These are phyloP conservation scores for Polychytrium aggregatum DNA, from an alignment of 192 early-diverging fungal genomes.

Conservation along the genomic window DNA sequence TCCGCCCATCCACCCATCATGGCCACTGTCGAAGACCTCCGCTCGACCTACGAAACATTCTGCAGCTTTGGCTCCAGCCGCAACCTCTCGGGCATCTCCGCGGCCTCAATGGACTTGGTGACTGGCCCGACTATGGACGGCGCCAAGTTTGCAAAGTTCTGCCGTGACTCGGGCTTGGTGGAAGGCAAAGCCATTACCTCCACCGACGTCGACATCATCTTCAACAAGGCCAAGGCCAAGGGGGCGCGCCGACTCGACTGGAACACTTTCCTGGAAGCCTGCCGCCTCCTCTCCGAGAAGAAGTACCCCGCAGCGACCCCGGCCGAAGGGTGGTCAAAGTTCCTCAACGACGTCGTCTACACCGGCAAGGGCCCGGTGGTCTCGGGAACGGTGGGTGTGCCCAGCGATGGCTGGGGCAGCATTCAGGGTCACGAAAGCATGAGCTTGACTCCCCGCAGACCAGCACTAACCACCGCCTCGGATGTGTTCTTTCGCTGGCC, in stretches of 20 bases:
- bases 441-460: not conserved
- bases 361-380: slow-evolving; percentile 9
- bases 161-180: slow-evolving; percentile 30
- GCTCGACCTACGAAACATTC: slow-evolving; percentile 20
- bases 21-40: slow-evolving; percentile 16
- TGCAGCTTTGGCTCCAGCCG: slow-evolving; percentile 27
- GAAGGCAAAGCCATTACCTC: slow-evolving; percentile 26
- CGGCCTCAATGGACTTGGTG: slow-evolving; percentile 7
- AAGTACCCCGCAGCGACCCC: slow-evolving; percentile 24
- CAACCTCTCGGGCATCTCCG: slow-evolving; percentile 10
- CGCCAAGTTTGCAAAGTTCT: slow-evolving; percentile 38
- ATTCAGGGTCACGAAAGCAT: not conserved
- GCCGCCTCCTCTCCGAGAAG: slow-evolving; percentile 25
- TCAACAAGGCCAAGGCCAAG: slow-evolving; percentile 42
- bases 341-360: slow-evolving; percentile 10
- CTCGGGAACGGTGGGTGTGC: slow-evolving; percentile 18
- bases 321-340: slow-evolving; percentile 17
- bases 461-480: not conserved
- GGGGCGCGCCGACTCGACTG: slow-evolving; percentile 29
- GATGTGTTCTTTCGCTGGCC: no score
- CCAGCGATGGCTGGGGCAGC: not conserved
- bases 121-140: slow-evolving; percentile 26
- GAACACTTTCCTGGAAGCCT: slow-evolving; percentile 21
- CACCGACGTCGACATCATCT: slow-evolving; percentile 43
- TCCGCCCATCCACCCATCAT: no score